Percentiles rank a stretch among this genome's conserved stretches.
Evolutionary conservation across 306 rosid species (phyloP).

Genomic region (Corylus americana): DNA sequence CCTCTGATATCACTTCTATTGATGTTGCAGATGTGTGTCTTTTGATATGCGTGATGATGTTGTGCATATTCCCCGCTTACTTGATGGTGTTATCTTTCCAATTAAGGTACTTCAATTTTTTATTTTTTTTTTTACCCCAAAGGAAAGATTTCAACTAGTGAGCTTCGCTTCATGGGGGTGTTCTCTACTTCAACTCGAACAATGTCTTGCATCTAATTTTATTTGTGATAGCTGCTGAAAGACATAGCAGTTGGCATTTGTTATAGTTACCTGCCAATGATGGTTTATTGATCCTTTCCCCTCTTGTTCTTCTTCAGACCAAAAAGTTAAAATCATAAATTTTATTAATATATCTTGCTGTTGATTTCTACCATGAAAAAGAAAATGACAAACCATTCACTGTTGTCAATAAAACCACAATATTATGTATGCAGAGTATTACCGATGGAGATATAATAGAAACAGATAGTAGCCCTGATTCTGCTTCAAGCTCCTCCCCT

Average conservation of each 20-base stretch:
- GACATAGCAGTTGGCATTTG: neutral
- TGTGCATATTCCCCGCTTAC: slow-evolving; percentile 27
- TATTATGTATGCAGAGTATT: slow-evolving; percentile 32
- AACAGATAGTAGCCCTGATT: neutral
- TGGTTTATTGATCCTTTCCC: neutral
- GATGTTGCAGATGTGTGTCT: slow-evolving; percentile 35
- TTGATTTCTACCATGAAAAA: neutral
- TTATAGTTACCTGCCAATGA: neutral
- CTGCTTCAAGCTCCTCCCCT: neutral
- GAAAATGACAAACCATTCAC: neutral
- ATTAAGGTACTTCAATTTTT: slow-evolving; percentile 30
- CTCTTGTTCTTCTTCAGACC: neutral
- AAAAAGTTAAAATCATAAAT: neutral
- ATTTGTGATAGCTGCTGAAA: no score
- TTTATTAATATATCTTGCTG: neutral
- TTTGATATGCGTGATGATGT: slow-evolving; percentile 28
- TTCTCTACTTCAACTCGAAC: neutral
- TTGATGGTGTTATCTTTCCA: slow-evolving; percentile 32
- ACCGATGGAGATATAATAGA: slow-evolving; percentile 28
- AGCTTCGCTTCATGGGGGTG: no score
- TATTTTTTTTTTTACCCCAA: no score
- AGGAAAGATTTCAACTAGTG: no score
- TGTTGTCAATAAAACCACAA: neutral
- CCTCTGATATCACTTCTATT: neutral
- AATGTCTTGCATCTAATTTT: neutral